Evolutionary conservation across 176 grass and related monocot species (phyloP).

Genomic region (Oryza rufipogon): DNA sequence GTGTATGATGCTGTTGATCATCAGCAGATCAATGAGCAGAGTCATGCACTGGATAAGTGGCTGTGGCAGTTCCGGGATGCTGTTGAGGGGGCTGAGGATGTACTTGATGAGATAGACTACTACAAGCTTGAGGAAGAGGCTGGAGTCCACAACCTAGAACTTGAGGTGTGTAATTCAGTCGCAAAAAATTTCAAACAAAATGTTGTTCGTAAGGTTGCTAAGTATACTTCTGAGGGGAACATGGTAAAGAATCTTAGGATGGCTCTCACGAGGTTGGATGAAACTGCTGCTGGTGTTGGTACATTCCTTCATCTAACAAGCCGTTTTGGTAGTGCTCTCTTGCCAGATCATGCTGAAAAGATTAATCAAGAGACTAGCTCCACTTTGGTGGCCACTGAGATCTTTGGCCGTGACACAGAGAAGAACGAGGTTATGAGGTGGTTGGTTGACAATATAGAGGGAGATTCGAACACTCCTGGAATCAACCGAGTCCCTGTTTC

Average conservation of each 20-base stretch:
- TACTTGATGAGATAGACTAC: conserved; percentile 29
- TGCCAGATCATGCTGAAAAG: background rate
- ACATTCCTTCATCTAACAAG: conserved; percentile 19
- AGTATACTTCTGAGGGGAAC: background rate
- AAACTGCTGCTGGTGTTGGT: background rate
- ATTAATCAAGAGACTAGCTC: conserved; percentile 11
- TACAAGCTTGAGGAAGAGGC: conserved; percentile 13
- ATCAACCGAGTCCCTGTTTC: background rate
- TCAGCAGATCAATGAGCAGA: background rate
- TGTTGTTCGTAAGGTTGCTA: background rate
- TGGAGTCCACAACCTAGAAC: background rate
- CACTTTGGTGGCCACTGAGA: background rate
- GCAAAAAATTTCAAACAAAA: background rate
- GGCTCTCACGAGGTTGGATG: conserved; percentile 7
- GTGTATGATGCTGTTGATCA: background rate
- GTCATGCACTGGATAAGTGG: too few species aligned
- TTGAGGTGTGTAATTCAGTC: background rate
- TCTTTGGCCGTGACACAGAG: conserved; percentile 41
- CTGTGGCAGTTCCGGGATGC: background rate
- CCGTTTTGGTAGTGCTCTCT: too few species aligned
- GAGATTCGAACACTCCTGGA: background rate
- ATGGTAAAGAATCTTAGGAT: conserved; percentile 20
- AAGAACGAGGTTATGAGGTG: conserved; percentile 31
- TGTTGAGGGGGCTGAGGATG: conserved; percentile 1
- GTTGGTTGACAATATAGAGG: background rate